Conservation (phyloP, 768 basidiomycete species). For the Polyporus arcularius region DNA sequence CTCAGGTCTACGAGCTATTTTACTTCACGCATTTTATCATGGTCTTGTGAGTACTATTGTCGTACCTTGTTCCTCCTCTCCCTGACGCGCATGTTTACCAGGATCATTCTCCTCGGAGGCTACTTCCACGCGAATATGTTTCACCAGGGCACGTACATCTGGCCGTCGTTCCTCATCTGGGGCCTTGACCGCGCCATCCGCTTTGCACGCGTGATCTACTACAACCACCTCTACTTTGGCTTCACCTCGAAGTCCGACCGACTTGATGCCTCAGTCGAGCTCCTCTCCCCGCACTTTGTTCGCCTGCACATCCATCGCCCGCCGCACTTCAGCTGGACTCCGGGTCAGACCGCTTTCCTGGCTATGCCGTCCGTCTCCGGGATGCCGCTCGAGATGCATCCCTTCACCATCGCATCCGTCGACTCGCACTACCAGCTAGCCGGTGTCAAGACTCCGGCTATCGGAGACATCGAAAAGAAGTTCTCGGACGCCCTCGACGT, state of each 20-base stretch:
- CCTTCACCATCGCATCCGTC: conserved; percentile 55
- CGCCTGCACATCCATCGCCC: conserved; percentile 48
- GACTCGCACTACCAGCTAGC: conserved; percentile 12
- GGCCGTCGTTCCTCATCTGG: conserved; percentile 57
- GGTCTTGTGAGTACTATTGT: conserved; percentile 37
- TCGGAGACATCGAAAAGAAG: conserved; percentile 12
- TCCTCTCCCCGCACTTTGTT: conserved; percentile 47
- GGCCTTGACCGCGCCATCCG: conserved; percentile 55
- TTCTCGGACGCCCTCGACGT: background rate
- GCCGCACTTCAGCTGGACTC: conserved; percentile 49
- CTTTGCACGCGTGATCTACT: conserved; percentile 42
- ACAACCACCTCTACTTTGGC: conserved; percentile 45
- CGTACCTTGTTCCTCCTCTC: background rate
- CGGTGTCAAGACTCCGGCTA: background rate
- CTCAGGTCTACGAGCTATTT: conserved; percentile 53
- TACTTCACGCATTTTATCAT: conserved; percentile 47
- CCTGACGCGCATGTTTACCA: conserved; percentile 12
- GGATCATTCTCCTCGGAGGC: conserved; percentile 33
- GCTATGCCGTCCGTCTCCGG: conserved; percentile 48
- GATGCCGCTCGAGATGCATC: conserved; percentile 55
- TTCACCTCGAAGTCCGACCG: conserved; percentile 26
- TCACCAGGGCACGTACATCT: conserved; percentile 39
- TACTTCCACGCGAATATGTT: conserved; percentile 31
- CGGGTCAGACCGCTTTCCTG: conserved; percentile 59
- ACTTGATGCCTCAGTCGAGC: conserved; percentile 42